Percentiles rank a stretch among this genome's conserved stretches.
Conservation (phyloP, 352 stramenopile species). For the Pythium phragmitis region DNA sequence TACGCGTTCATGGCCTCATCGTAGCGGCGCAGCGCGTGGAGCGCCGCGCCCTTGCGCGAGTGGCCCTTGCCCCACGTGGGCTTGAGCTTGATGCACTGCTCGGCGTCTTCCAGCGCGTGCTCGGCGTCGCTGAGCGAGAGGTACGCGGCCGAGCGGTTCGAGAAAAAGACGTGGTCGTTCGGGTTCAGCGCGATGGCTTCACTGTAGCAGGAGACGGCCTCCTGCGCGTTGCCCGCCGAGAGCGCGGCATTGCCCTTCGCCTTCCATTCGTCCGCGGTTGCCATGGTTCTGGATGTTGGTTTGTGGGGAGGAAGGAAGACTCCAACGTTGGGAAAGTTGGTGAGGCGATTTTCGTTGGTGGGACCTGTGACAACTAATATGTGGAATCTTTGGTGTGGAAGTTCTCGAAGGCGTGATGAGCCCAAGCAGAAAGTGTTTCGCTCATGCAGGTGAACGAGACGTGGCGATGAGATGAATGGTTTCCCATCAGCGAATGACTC, state of each 20-base stretch:
- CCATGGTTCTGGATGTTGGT: constrained; percentile 27
- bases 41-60: constrained; percentile 95
- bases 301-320: neutral
- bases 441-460: too few species aligned
- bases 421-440: too few species aligned
- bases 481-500: too few species aligned
- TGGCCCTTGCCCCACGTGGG: constrained; percentile 97
- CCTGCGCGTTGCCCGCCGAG: constrained; percentile 90
- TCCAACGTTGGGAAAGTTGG: constrained; percentile 6
- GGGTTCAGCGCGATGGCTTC: constrained; percentile 95
- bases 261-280: constrained; percentile 82
- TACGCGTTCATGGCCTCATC: constrained; percentile 86
- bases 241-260: constrained; percentile 96
- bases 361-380: constrained; percentile 18
- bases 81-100: constrained; percentile 95
- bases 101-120: constrained; percentile 96
- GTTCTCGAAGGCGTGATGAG: too few species aligned
- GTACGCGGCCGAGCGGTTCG: constrained; percentile 98
- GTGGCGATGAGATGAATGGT: too few species aligned
- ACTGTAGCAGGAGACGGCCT: constrained; percentile 97
- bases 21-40: constrained; percentile 92
- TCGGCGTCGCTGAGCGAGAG: constrained; percentile 91
- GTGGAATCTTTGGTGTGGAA: neutral
- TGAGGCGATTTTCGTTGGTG: constrained; percentile 1
- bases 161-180: constrained; percentile 97